phyloP scores from a whole-genome alignment of 2,329 filamentous ascomycete genomes.

The Alternaria sp. region DNA sequence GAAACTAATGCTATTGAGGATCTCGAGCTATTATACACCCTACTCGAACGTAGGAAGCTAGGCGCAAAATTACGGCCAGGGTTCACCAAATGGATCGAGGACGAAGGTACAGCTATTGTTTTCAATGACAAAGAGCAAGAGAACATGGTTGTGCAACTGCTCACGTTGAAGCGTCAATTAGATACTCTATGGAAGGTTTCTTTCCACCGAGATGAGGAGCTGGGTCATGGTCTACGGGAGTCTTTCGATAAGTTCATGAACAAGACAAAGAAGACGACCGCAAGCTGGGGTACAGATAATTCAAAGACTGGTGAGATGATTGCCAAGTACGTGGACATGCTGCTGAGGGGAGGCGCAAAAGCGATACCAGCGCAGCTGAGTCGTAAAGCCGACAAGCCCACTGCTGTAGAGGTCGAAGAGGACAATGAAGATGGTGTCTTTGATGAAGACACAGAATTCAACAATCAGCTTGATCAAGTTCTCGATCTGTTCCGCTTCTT shows the following conservation, averaged over 20 bases:
- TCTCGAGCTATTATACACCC: constrained; percentile 77
- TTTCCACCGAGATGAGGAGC: constrained; percentile 78
- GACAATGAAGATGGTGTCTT: constrained; percentile 68
- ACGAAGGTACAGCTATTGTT: constrained; percentile 78
- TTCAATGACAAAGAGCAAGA: constrained; percentile 79
- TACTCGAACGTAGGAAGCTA: constrained; percentile 76
- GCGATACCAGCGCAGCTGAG: constrained; percentile 75
- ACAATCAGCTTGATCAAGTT: constrained; percentile 89
- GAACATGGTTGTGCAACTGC: constrained; percentile 84
- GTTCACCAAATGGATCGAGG: constrained; percentile 81
- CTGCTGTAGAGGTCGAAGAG: constrained; percentile 68
- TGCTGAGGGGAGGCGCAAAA: constrained; percentile 87
- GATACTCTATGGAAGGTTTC: constrained; percentile 79
- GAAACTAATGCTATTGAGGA: constrained; percentile 73
- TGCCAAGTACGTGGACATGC: constrained; percentile 91
- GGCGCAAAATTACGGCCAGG: constrained; percentile 73
- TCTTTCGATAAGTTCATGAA: constrained; percentile 93
- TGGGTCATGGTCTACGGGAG: constrained; percentile 81
- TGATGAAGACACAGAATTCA: constrained; percentile 91
- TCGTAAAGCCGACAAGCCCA: constrained; percentile 63
- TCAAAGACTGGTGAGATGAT: constrained; percentile 99
- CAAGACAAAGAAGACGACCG: constrained; percentile 74
- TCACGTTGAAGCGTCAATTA: constrained; percentile 80
- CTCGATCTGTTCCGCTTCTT: constrained; percentile 96
- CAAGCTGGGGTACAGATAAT: constrained; percentile 80